Conservation (phyloP, 2,329 filamentous ascomycete species). For the Sporothrix protearum region DNA sequence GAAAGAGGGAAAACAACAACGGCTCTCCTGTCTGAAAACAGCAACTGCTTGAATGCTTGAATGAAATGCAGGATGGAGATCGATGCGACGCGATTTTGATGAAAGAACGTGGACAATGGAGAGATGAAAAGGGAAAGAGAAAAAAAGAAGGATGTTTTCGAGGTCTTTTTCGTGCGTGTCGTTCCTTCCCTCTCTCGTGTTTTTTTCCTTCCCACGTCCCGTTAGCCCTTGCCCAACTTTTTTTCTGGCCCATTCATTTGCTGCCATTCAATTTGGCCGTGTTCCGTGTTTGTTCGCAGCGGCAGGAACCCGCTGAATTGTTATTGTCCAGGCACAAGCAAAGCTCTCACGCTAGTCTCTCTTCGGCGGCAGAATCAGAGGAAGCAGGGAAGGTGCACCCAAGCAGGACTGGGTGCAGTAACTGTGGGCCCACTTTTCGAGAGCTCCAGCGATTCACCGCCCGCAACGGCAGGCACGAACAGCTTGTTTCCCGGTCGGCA, state of each 20-base stretch:
- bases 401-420: not conserved
- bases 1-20: constrained; percentile 4
- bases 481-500: constrained; percentile 12
- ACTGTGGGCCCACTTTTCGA: not conserved
- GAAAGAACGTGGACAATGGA: not conserved
- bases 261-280: not conserved
- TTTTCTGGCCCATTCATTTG: constrained; percentile 6
- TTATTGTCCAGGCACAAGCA: constrained; percentile 19
- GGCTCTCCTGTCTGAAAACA: not conserved
- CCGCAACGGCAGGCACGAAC: constrained; percentile 2
- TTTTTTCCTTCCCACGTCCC: not conserved
- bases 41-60: not conserved
- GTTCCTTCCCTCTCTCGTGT: constrained; percentile 1
- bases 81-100: not conserved
- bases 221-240: not conserved
- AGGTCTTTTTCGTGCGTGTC: constrained; percentile 9
- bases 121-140: too few relatives aligned
- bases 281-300: too few relatives aligned
- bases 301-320: constrained; percentile 17
- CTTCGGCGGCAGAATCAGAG: not conserved
- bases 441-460: constrained; percentile 7
- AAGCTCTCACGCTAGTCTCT: not conserved
- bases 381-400: not conserved
- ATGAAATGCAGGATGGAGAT: not conserved
- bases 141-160: too few relatives aligned